Evolutionary conservation across 2,329 filamentous ascomycete species (phyloP).

Genomic region (Verticillium tricorpus): DNA sequence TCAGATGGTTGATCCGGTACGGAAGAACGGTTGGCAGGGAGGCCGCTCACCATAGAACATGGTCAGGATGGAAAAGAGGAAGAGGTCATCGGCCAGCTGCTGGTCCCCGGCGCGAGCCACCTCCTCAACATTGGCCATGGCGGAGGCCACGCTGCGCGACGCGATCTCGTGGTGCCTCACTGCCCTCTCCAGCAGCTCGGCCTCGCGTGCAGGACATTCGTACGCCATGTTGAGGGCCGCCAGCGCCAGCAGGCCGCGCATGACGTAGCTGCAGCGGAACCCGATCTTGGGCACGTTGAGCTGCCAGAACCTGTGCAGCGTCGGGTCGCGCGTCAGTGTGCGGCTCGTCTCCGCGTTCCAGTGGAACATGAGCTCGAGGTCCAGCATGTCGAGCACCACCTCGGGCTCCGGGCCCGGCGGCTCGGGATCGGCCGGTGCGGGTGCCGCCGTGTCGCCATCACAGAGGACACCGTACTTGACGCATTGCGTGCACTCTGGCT

Average conservation of each 20-base stretch:
- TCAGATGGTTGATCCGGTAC: too few relatives aligned
- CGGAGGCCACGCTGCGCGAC: slow-evolving; percentile 18
- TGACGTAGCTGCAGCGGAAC: slow-evolving; percentile 41
- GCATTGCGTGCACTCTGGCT: slow-evolving; percentile 34
- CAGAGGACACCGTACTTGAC: slow-evolving; percentile 33
- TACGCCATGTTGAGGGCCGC: slow-evolving; percentile 44
- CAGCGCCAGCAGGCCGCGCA: slow-evolving; percentile 43
- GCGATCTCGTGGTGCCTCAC: slow-evolving; percentile 24
- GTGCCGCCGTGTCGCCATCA: slow-evolving; percentile 21
- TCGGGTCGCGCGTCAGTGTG: slow-evolving; percentile 37
- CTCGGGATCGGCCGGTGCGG: not conserved
- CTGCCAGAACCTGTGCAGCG: slow-evolving; percentile 40
- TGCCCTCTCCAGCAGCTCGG: slow-evolving; percentile 9
- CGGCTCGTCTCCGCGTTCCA: slow-evolving; percentile 42
- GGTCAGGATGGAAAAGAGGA: slow-evolving; percentile 12
- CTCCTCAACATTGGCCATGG: slow-evolving; percentile 15
- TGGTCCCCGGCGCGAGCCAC: not conserved
- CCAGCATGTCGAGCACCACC: slow-evolving; percentile 29
- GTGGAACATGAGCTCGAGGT: slow-evolving; percentile 50
- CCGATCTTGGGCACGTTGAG: slow-evolving; percentile 41
- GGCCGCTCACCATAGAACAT: slow-evolving; percentile 9
- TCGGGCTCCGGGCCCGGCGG: not conserved
- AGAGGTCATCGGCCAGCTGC: slow-evolving; percentile 9
- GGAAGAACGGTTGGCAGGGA: not conserved
- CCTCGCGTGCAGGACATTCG: slow-evolving; percentile 12